A percentile compares a stretch with the other conserved stretches of the same genome.
Conservation (phyloP, 2,329 filamentous ascomycete genomes). For the Canariomyces notabilis region DNA sequence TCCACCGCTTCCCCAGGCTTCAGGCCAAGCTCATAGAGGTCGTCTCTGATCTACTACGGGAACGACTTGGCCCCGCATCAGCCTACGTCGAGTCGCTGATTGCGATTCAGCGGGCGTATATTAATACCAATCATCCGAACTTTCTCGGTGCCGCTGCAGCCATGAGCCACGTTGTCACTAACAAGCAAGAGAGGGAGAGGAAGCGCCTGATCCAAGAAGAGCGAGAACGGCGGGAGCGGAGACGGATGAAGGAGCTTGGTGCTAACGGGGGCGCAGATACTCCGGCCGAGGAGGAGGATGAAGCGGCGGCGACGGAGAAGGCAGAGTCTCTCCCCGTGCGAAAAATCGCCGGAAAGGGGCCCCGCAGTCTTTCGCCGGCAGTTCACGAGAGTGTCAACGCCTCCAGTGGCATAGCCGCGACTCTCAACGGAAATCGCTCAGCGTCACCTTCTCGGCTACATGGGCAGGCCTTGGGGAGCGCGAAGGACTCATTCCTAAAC, state of each 20-base stretch:
- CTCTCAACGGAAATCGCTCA: conserved; percentile 61
- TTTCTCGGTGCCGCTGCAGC: conserved; percentile 94
- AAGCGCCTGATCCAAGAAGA: conserved; percentile 76
- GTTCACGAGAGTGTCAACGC: conserved; percentile 69
- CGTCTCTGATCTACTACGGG: conserved; percentile 88
- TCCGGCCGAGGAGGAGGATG: conserved; percentile 60
- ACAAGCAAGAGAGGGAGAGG: conserved; percentile 90
- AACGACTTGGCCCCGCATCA: conserved; percentile 84
- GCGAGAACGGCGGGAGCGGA: conserved; percentile 75
- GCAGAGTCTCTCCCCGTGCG: conserved; percentile 54
- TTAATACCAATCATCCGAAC: conserved; percentile 99
- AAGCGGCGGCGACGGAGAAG: conserved; percentile 44
- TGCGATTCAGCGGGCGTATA: conserved; percentile 94
- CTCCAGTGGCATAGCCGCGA: conserved; percentile 53
- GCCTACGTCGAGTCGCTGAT: conserved; percentile 94
- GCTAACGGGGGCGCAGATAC: conserved; percentile 68
- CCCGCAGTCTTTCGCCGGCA: conserved; percentile 78
- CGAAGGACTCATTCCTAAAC: conserved; percentile 89
- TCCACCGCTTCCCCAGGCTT: conserved; percentile 83
- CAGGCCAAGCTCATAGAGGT: conserved; percentile 98
- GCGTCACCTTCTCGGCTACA: conserved; percentile 59
- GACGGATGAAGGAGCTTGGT: conserved; percentile 76
- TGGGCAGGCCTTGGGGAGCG: conserved; percentile 53
- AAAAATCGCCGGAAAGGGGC: conserved; percentile 54
- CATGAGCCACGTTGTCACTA: conserved; percentile 94